Evolutionary conservation across 257 asterid genomes (phyloP).

Genomic region (Solanum arcanum): DNA sequence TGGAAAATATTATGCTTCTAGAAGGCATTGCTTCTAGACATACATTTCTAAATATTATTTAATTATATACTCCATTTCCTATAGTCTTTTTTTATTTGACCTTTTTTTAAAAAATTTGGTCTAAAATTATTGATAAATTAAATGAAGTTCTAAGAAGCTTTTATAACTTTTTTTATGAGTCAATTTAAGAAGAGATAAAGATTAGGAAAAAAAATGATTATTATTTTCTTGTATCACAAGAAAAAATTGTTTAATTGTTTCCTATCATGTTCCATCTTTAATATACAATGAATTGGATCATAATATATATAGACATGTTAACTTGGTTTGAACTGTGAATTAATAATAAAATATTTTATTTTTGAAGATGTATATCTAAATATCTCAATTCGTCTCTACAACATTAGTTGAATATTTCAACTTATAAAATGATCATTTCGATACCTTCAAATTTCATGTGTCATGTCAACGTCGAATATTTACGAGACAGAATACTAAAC

Average conservation of each 20-base stretch:
- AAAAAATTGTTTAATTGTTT: not conserved
- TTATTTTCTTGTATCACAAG: not conserved
- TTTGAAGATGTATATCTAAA: not conserved
- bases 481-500: not conserved
- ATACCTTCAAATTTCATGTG: not conserved
- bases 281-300: not conserved
- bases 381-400: accelerated
- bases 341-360: too few species aligned
- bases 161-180: not conserved
- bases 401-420: not conserved
- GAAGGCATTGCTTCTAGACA: not conserved
- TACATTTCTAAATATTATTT: not conserved
- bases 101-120: accelerated
- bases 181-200: not conserved
- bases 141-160: not conserved
- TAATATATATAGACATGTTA: too few species aligned
- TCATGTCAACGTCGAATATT: not conserved
- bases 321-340: not conserved
- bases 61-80: too few species aligned
- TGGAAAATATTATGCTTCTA: not conserved
- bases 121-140: not conserved
- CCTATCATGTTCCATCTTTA: too few species aligned
- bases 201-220: not conserved
- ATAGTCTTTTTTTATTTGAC: not conserved
- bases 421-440: not conserved